Evolutionary conservation across 768 basidiomycete species (phyloP).

Genomic region (Filobasidium floriforme): DNA sequence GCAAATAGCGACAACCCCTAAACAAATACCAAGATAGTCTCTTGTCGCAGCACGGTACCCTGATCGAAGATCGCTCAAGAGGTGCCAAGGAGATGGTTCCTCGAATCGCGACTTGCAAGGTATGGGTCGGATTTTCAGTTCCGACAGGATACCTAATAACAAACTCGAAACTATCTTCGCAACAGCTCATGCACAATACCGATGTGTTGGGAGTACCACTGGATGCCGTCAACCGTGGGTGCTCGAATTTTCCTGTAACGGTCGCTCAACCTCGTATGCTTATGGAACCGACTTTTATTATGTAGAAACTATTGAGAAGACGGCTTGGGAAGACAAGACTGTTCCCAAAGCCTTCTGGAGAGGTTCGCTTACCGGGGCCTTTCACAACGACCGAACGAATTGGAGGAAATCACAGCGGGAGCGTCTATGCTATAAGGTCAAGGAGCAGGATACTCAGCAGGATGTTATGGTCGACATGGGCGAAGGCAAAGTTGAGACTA

Average conservation of each 20-base stretch:
- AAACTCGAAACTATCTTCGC: neutral
- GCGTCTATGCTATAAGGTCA: conserved; percentile 28
- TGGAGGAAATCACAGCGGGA: conserved; percentile 39
- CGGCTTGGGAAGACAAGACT: conserved; percentile 29
- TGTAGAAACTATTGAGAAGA: conserved; percentile 28
- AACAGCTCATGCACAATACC: conserved; percentile 12
- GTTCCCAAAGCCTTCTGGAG: conserved; percentile 39
- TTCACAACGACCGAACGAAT: conserved; percentile 29
- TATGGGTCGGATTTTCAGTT: neutral
- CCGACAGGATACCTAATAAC: neutral
- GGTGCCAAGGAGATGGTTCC: conserved; percentile 14
- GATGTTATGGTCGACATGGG: conserved; percentile 23
- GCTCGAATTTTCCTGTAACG: neutral
- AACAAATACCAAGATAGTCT: neutral
- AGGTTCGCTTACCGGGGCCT: conserved; percentile 36
- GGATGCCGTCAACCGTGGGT: conserved; percentile 17
- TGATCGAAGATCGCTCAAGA: conserved; percentile 11
- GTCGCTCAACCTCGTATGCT: neutral
- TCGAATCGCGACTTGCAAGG: conserved; percentile 14
- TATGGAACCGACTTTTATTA: neutral
- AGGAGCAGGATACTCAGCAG: conserved; percentile 19
- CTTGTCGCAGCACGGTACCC: conserved; percentile 14
- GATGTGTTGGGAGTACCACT: conserved; percentile 17
- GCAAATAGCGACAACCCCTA: neutral
- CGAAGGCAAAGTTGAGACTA: conserved; percentile 16